A percentile compares a stretch with the other conserved stretches of the same genome.
Evolutionary conservation across 2,329 filamentous ascomycete genomes (phyloP).

Genomic region (Magnaporthiopsis poae): DNA sequence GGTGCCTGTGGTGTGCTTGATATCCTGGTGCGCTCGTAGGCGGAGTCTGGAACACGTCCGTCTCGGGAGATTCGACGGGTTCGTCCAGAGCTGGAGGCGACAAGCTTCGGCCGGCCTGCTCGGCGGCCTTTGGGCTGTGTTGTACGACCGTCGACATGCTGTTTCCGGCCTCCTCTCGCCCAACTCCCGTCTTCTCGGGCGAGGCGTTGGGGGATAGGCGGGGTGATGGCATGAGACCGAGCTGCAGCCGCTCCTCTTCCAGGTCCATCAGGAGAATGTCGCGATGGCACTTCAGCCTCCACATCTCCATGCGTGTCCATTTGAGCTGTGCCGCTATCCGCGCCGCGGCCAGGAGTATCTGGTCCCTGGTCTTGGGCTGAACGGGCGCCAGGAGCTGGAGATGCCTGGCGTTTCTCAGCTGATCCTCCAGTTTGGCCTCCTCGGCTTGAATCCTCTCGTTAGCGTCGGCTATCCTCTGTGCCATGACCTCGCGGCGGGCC

Average conservation of each 20-base stretch:
- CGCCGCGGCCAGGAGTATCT: conserved; percentile 73
- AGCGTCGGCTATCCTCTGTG: conserved; percentile 70
- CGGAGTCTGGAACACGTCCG: conserved; percentile 41
- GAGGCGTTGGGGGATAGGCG: conserved; percentile 14
- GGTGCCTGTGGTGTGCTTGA: conserved; percentile 25
- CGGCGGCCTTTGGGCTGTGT: conserved; percentile 27
- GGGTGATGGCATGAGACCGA: conserved; percentile 23
- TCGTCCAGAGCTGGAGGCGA: conserved; percentile 20
- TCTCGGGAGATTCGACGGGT: conserved; percentile 27
- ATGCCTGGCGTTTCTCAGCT: conserved; percentile 82
- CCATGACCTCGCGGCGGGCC: conserved; percentile 73
- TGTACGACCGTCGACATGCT: conserved; percentile 25
- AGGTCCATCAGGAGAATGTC: conserved; percentile 80
- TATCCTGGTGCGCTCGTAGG: conserved; percentile 30
- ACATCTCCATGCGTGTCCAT: conserved; percentile 90
- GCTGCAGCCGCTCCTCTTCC: conserved; percentile 58
- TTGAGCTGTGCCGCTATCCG: conserved; percentile 80
- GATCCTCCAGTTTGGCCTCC: conserved; percentile 70
- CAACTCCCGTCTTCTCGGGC: conserved; percentile 14
- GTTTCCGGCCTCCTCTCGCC: conserved; percentile 24
- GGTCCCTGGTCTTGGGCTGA: conserved; percentile 78
- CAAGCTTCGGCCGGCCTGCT: conserved; percentile 20
- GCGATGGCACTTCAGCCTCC: conserved; percentile 79
- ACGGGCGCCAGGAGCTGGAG: conserved; percentile 82
- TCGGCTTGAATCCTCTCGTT: conserved; percentile 65